Conservation (phyloP, 2,329 filamentous ascomycete genomes). For the Phialophora tarda region DNA sequence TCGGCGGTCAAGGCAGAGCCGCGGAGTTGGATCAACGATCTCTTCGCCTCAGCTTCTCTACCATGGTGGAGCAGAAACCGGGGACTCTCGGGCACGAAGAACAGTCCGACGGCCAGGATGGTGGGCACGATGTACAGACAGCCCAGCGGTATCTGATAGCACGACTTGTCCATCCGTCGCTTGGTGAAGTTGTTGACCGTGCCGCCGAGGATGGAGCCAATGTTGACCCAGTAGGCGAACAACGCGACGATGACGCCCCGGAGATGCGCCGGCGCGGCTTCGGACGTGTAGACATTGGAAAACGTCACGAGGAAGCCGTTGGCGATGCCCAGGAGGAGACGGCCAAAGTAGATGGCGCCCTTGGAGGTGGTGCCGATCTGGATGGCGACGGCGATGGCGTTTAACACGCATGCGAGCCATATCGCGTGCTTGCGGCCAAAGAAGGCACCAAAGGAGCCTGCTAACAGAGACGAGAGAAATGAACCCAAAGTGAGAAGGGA, state of each 20-base stretch:
- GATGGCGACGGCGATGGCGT: conserved; percentile 58
- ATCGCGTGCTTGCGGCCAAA: conserved; percentile 54
- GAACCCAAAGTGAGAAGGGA: conserved; percentile 54
- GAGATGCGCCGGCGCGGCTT: conserved; percentile 55
- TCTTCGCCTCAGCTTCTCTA: conserved; percentile 27
- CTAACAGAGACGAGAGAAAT: conserved; percentile 49
- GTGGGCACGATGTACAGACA: conserved; percentile 40
- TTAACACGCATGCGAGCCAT: conserved; percentile 56
- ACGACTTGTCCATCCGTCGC: conserved; percentile 42
- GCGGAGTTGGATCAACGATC: conserved; percentile 16
- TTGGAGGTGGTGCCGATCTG: conserved; percentile 64
- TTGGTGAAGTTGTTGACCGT: conserved; percentile 41
- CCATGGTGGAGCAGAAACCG: conserved; percentile 41
- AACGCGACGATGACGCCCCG: conserved; percentile 57
- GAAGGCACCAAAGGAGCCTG: conserved; percentile 21
- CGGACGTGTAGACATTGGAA: conserved; percentile 56
- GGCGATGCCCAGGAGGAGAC: conserved; percentile 59
- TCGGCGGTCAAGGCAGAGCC: conserved; percentile 16
- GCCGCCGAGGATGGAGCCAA: conserved; percentile 35
- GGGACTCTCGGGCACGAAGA: conserved; percentile 43
- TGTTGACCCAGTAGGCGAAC: conserved; percentile 46
- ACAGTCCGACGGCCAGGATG: conserved; percentile 39
- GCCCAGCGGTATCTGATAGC: conserved; percentile 40
- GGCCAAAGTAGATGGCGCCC: conserved; percentile 60
- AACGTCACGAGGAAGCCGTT: conserved; percentile 56